phyloP scores from a whole-genome alignment of 192 early-diverging fungal genomes.

The Coemansia umbellata region DNA sequence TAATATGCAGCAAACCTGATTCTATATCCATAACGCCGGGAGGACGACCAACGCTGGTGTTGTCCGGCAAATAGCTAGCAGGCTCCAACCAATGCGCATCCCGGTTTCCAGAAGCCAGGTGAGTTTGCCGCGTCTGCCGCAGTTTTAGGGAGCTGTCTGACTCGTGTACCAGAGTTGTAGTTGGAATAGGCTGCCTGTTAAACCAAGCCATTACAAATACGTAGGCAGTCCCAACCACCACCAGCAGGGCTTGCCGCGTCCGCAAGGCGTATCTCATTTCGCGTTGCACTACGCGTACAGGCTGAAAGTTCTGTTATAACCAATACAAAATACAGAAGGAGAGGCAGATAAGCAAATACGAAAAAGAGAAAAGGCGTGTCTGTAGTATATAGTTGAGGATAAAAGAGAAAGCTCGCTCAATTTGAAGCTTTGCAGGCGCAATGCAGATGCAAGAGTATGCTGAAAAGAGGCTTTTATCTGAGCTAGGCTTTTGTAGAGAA shows the following conservation, averaged over 20 bases:
- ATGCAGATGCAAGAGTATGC: too few relatives aligned
- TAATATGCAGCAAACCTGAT: slow-evolving; percentile 35
- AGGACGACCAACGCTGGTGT: background rate
- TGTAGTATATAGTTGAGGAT: too few relatives aligned
- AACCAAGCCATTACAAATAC: slow-evolving; percentile 48
- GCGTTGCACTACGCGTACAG: background rate
- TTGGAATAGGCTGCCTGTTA: slow-evolving; percentile 50
- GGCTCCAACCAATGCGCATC: slow-evolving; percentile 48
- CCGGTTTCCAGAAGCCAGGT: slow-evolving; percentile 27
- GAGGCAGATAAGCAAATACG: background rate
- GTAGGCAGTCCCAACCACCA: slow-evolving; percentile 38
- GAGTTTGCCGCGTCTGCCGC: slow-evolving; percentile 11
- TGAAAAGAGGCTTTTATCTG: too few relatives aligned
- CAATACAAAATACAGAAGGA: background rate
- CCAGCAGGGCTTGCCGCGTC: slow-evolving; percentile 40
- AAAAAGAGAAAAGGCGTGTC: too few relatives aligned
- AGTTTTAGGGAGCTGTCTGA: slow-evolving; percentile 22
- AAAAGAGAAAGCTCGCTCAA: too few relatives aligned
- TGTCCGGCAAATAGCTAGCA: slow-evolving; percentile 5
- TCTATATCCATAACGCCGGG: slow-evolving; percentile 24
- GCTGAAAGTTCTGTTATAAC: background rate
- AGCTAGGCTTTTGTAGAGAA: too few relatives aligned
- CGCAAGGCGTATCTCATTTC: slow-evolving; percentile 37
- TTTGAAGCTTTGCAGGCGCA: too few relatives aligned
- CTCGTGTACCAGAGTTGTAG: slow-evolving; percentile 40